Percentiles rank a stretch among this genome's conserved stretches.
Evolutionary conservation across 768 basidiomycete genomes (phyloP).

Genomic region (Chalciporus sphaerocephalus): DNA sequence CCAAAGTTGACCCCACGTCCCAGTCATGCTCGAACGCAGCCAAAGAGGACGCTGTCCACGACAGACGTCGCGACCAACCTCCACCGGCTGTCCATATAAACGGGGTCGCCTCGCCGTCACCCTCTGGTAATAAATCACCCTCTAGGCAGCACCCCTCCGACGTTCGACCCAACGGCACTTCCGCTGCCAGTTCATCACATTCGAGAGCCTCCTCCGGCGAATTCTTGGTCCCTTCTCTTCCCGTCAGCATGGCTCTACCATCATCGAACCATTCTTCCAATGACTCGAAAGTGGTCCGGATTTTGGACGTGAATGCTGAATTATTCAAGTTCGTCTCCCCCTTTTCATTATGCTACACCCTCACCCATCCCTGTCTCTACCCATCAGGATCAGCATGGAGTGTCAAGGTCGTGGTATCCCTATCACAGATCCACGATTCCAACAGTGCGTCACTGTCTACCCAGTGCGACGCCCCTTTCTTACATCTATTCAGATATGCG

Average conservation of each 20-base stretch:
- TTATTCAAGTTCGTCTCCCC: slow-evolving; percentile 52
- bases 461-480: slow-evolving; percentile 5
- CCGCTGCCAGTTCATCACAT: slow-evolving; percentile 22
- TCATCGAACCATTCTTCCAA: slow-evolving; percentile 6
- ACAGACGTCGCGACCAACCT: slow-evolving; percentile 16
- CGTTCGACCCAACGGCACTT: slow-evolving; percentile 20
- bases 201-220: slow-evolving; percentile 28
- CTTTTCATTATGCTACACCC: background rate
- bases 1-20: slow-evolving; percentile 12
- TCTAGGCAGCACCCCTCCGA: slow-evolving; percentile 19
- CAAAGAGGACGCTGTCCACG: slow-evolving; percentile 14
- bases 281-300: slow-evolving; percentile 47
- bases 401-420: slow-evolving; percentile 52
- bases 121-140: slow-evolving; percentile 19
- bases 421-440: slow-evolving; percentile 46
- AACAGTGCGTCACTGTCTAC: slow-evolving; percentile 44
- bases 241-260: slow-evolving; percentile 19
- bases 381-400: slow-evolving; percentile 53
- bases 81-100: slow-evolving; percentile 16
- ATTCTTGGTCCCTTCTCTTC: slow-evolving; percentile 28
- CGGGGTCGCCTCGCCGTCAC: slow-evolving; percentile 18
- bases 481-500: slow-evolving; percentile 45
- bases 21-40: slow-evolving; percentile 12
- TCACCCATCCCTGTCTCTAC: slow-evolving; percentile 4
- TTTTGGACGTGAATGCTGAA: slow-evolving; percentile 67